Conservation (phyloP, 495 filamentous ascomycete species). For the Penicillium silybi region DNA sequence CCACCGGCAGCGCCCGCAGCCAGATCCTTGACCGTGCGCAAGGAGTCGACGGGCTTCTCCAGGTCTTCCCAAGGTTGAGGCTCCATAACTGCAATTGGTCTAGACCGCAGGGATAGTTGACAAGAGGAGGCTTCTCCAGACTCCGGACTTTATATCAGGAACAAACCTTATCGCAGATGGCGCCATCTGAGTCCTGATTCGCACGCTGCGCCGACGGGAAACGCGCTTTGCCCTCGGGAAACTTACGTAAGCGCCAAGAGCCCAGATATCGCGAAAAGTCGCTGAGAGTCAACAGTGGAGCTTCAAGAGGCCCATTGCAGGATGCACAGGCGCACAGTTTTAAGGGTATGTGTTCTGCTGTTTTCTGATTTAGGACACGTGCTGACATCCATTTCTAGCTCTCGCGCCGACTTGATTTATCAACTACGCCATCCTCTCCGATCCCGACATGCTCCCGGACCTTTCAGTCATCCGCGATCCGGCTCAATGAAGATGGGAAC, state of each 20-base stretch:
- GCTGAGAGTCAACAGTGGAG: conserved; percentile 22
- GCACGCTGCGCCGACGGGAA: conserved; percentile 34
- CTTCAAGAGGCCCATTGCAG: conserved; percentile 3
- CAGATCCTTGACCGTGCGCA: conserved; percentile 82
- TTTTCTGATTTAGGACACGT: background rate
- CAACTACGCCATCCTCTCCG: conserved; percentile 20
- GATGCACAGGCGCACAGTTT: conserved; percentile 38
- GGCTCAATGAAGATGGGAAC: conserved; percentile 16
- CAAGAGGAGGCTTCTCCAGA: conserved; percentile 13
- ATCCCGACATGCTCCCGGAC: conserved; percentile 20
- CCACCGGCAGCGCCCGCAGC: conserved; percentile 88
- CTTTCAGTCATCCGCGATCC: conserved; percentile 27
- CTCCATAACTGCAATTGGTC: conserved; percentile 26
- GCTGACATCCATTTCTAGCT: conserved; percentile 13
- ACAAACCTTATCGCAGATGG: conserved; percentile 23
- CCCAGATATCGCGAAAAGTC: background rate
- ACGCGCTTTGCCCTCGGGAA: conserved; percentile 26
- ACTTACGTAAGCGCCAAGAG: conserved; percentile 16
- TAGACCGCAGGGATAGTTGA: conserved; percentile 4
- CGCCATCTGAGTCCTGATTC: conserved; percentile 32
- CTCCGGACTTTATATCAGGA: conserved; percentile 28
- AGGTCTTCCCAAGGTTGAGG: conserved; percentile 37
- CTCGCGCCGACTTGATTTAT: conserved; percentile 28
- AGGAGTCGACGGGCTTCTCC: conserved; percentile 35
- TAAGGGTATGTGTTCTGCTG: conserved; percentile 28